phyloP scores from a whole-genome alignment of 106 monocot species.

The Triglochin maritima region DNA sequence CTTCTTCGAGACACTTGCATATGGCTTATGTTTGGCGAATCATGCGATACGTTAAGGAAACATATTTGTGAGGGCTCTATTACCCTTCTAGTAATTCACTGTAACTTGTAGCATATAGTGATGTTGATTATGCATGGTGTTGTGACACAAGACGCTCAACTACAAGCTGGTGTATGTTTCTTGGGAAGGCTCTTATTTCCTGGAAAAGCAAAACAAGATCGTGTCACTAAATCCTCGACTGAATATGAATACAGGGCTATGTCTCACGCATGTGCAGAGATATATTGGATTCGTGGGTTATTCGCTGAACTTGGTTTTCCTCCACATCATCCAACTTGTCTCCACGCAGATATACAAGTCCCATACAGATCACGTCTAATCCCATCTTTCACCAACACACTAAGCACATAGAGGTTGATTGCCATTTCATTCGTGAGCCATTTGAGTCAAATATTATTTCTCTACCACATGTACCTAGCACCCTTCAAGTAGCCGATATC shows the following conservation, averaged over 20 bases:
- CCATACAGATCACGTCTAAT: neutral
- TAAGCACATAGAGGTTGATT: neutral
- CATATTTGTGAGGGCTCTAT: neutral
- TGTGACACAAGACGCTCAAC: constrained; percentile 1
- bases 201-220: constrained; percentile 9
- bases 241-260: neutral
- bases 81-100: neutral
- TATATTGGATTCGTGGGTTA: neutral
- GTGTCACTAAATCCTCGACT: constrained; percentile 7
- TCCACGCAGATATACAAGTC: neutral
- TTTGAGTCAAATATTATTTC: neutral
- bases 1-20: neutral
- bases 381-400: neutral
- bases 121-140: constrained; percentile 4
- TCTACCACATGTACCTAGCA: neutral
- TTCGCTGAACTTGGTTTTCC: neutral
- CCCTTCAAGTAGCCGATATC: constrained; percentile 2
- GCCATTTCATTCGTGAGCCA: neutral
- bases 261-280: neutral
- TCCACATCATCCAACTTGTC: neutral
- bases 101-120: neutral
- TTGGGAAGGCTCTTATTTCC: constrained; percentile 7
- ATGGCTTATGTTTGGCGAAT: neutral
- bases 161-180: neutral
- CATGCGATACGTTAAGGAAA: neutral